phyloP scores from a whole-genome alignment of 2,329 filamentous ascomycete species.

The Parafenestella ontariensis region DNA sequence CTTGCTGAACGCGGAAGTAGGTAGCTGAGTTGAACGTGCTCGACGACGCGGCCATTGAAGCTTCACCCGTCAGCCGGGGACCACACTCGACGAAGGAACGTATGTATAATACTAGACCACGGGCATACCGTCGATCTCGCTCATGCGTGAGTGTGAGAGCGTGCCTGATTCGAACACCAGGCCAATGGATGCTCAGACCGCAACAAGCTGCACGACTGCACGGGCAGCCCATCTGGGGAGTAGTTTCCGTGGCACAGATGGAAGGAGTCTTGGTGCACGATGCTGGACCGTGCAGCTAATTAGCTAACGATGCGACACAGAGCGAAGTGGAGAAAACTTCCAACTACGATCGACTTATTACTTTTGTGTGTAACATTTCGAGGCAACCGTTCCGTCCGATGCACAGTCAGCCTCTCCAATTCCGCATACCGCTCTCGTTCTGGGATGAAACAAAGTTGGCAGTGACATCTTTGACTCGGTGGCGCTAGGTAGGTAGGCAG shows the following conservation, averaged over 20 bases:
- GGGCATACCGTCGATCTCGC: too few relatives aligned
- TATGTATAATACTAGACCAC: too few relatives aligned
- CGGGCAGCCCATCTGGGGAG: neutral
- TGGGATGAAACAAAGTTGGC: neutral
- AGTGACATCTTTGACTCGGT: neutral
- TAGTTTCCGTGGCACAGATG: neutral
- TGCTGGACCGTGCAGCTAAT: too few relatives aligned
- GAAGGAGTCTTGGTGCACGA: neutral
- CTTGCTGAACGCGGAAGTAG: neutral
- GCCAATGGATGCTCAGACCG: slow-evolving; percentile 1
- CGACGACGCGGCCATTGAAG: neutral
- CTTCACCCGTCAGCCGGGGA: neutral
- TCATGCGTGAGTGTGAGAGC: neutral
- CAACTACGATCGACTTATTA: too few relatives aligned
- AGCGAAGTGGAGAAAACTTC: too few relatives aligned
- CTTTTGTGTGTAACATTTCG: neutral
- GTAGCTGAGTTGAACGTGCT: neutral
- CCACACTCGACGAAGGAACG: too few relatives aligned
- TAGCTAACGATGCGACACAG: too few relatives aligned
- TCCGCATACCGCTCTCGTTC: neutral
- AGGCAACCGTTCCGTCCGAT: neutral
- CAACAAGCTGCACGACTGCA: neutral
- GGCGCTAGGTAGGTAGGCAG: too few relatives aligned
- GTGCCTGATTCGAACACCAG: neutral
- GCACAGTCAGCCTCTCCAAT: neutral